Evolutionary conservation across 345 rosid species (phyloP).

Genomic region (Salix caprea): DNA sequence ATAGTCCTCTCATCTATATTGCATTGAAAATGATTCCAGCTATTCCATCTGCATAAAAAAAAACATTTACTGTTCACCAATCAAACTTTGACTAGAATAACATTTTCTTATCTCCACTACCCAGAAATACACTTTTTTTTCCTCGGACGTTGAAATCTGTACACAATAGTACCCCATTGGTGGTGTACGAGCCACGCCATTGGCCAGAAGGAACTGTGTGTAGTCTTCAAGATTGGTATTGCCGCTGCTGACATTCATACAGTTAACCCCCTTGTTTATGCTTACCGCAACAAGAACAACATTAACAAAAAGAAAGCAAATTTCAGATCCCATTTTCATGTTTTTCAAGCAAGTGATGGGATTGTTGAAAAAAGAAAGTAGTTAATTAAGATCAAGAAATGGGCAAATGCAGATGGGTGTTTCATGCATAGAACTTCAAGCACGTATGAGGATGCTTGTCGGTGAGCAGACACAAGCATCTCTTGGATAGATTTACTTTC

Average conservation of each 20-base stretch:
- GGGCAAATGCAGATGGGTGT: too few species aligned
- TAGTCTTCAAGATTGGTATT: conserved; percentile 6
- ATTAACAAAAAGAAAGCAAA: neutral
- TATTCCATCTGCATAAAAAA: conserved; percentile 16
- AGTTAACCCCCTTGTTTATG: conserved; percentile 1
- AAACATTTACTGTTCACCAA: neutral
- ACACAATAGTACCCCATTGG: conserved; percentile 40
- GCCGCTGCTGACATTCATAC: conserved; percentile 9
- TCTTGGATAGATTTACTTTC: neutral
- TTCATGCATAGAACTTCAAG: too few species aligned
- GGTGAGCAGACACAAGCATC: neutral
- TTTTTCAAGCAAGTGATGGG: neutral
- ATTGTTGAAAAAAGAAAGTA: neutral
- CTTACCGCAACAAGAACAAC: conserved; percentile 3
- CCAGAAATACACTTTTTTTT: too few species aligned
- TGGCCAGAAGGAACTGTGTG: conserved; percentile 36
- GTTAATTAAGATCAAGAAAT: neutral
- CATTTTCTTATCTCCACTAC: too few species aligned
- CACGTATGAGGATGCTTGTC: neutral
- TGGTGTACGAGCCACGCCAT: conserved; percentile 49
- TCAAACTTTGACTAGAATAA: neutral
- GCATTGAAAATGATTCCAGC: conserved; percentile 30
- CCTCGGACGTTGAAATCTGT: too few species aligned
- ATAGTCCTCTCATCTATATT: conserved; percentile 19
- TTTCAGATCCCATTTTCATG: neutral